These are phyloP conservation scores for Blepharisma undulans DNA, from an alignment of 169 alveolate genomes.

Conservation along the genomic window DNA sequence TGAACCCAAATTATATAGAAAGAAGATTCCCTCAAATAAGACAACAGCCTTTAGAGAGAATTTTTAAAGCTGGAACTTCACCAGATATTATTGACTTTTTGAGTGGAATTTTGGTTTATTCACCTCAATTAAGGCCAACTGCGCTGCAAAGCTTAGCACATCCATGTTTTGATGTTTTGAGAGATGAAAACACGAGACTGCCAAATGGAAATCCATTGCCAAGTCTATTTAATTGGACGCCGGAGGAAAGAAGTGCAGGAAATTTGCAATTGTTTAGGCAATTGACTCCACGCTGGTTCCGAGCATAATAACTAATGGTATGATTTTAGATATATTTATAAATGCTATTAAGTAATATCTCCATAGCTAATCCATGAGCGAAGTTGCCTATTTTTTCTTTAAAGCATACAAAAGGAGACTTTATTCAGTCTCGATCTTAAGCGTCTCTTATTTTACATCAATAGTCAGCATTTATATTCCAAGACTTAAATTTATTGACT, in stretches of 20 bases:
- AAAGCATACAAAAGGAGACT: no score
- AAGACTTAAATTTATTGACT: no score
- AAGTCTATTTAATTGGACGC: constrained; percentile 77
- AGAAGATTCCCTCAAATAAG: constrained; percentile 73
- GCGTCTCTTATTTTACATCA: no score
- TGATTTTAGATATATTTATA: no score
- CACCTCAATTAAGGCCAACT: constrained; percentile 69
- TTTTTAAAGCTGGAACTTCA: constrained; percentile 65
- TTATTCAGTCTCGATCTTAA: no score
- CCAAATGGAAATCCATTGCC: constrained; percentile 72
- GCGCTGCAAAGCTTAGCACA: constrained; percentile 77
- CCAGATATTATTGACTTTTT: constrained; percentile 74
- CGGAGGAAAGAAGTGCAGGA: constrained; percentile 22
- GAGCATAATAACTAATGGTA: no score
- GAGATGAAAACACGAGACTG: constrained; percentile 59
- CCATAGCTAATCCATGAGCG: no score
- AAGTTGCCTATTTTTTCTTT: no score
- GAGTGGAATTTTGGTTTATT: constrained; percentile 67
- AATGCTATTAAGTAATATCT: no score
- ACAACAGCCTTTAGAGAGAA: constrained; percentile 74
- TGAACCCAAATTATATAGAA: constrained; percentile 78
- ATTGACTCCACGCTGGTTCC: constrained; percentile 9
- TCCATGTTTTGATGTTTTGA: constrained; percentile 82
- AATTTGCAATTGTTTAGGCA: not conserved
- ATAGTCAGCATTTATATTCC: no score